A percentile compares a stretch with the other conserved stretches of the same genome.
Conservation (phyloP, 768 basidiomycete genomes). For the Pleurotus ostreatus region DNA sequence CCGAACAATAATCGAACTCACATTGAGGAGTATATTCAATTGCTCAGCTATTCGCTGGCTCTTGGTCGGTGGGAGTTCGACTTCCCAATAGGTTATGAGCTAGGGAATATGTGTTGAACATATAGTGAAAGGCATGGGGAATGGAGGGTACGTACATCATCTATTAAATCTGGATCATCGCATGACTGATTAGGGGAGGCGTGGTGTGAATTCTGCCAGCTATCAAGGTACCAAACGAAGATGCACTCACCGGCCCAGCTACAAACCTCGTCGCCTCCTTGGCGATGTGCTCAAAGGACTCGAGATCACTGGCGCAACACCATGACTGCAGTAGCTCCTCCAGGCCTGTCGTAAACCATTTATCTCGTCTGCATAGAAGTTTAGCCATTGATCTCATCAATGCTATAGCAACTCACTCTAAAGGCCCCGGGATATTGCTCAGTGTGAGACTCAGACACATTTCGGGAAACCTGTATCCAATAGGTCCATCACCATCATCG, state of each 20-base stretch:
- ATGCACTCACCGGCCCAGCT: conserved; percentile 47
- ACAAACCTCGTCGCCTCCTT: conserved; percentile 55
- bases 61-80: conserved; percentile 46
- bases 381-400: background rate
- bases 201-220: too few species aligned
- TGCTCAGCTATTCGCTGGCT: conserved; percentile 50
- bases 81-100: conserved; percentile 68
- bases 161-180: conserved; percentile 48
- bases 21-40: conserved; percentile 56
- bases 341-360: conserved; percentile 56
- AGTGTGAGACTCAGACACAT: conserved; percentile 64
- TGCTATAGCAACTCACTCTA: conserved; percentile 45
- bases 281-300: conserved; percentile 61
- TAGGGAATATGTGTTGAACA: conserved; percentile 20
- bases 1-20: conserved; percentile 24
- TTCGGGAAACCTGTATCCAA: conserved; percentile 59
- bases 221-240: background rate
- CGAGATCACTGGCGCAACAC: conserved; percentile 63
- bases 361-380: conserved; percentile 34
- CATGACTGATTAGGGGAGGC: conserved; percentile 14
- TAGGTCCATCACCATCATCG: background rate
- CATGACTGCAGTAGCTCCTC: conserved; percentile 61
- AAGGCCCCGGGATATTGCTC: conserved; percentile 62
- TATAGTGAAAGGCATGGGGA: background rate
- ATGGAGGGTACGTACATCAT: conserved; percentile 46